Evolutionary conservation across 2,329 filamentous ascomycete genomes (phyloP).

Genomic region (Xylaria sp.): DNA sequence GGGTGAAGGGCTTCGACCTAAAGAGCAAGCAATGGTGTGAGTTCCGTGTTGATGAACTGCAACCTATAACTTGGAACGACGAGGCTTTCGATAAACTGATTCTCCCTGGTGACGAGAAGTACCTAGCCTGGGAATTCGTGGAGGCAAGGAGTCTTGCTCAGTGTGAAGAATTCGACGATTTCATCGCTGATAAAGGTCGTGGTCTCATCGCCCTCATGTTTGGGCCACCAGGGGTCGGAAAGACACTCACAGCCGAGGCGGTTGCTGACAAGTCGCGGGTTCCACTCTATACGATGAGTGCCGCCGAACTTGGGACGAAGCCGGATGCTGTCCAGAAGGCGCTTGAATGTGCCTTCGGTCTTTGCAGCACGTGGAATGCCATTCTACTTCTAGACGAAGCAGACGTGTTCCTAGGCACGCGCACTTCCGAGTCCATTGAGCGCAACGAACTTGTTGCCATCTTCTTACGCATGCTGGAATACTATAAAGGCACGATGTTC

Average conservation of each 20-base stretch:
- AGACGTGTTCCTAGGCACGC: slow-evolving; percentile 55
- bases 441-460: slow-evolving; percentile 54
- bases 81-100: slow-evolving; percentile 52
- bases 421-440: slow-evolving; percentile 49
- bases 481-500: slow-evolving; percentile 53
- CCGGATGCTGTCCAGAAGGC: slow-evolving; percentile 50
- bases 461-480: slow-evolving; percentile 42
- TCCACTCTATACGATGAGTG: slow-evolving; percentile 54
- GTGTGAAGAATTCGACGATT: slow-evolving; percentile 49
- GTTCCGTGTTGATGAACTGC: slow-evolving; percentile 45
- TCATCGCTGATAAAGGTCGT: slow-evolving; percentile 51
- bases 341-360: slow-evolving; percentile 50
- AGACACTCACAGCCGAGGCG: slow-evolving; percentile 53
- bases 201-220: slow-evolving; percentile 52
- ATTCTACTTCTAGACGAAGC: slow-evolving; percentile 58
- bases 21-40: slow-evolving; percentile 51
- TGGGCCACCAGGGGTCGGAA: slow-evolving; percentile 53
- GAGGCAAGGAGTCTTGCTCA: slow-evolving; percentile 49
- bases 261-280: slow-evolving; percentile 53
- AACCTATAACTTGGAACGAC: slow-evolving; percentile 51
- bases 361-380: slow-evolving; percentile 55
- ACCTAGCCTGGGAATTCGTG: slow-evolving; percentile 53
- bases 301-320: slow-evolving; percentile 53
- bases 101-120: slow-evolving; percentile 51
- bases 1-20: slow-evolving; percentile 53